These are phyloP conservation scores for Musa beccarii DNA, from an alignment of 176 grass and related monocot genomes.

Conservation along the genomic window DNA sequence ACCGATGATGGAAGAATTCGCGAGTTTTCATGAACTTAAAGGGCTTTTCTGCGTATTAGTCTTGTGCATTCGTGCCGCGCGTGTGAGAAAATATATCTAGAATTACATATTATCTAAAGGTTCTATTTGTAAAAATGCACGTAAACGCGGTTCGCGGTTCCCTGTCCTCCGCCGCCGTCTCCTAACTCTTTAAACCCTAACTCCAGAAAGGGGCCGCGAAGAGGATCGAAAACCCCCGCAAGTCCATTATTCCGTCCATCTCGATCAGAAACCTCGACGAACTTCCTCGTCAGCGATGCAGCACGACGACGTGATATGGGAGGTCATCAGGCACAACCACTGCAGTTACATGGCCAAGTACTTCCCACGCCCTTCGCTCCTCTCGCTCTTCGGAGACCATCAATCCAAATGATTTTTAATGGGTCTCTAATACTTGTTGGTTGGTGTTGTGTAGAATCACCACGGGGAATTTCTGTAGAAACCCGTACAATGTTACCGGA, in stretches of 20 bases:
- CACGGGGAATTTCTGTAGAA: constrained; percentile 75
- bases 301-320: constrained; percentile 91
- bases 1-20: no score
- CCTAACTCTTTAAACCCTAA: background rate
- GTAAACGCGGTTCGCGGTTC: background rate
- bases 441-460: constrained; percentile 36
- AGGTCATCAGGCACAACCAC: constrained; percentile 89
- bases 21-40: no score
- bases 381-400: background rate
- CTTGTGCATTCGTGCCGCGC: no score
- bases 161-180: background rate
- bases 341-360: constrained; percentile 97
- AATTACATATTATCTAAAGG: no score
- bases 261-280: background rate
- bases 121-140: no score
- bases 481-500: constrained; percentile 74
- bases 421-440: background rate
- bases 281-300: background rate
- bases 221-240: background rate
- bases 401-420: background rate
- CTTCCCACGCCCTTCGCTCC: background rate
- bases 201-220: background rate
- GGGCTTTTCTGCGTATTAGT: no score
- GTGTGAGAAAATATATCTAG: no score
- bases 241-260: background rate